A percentile compares a stretch with the other conserved stretches of the same genome.
Conservation (phyloP, 2,329 filamentous ascomycete species). For the Aspergillus costaricaensis region DNA sequence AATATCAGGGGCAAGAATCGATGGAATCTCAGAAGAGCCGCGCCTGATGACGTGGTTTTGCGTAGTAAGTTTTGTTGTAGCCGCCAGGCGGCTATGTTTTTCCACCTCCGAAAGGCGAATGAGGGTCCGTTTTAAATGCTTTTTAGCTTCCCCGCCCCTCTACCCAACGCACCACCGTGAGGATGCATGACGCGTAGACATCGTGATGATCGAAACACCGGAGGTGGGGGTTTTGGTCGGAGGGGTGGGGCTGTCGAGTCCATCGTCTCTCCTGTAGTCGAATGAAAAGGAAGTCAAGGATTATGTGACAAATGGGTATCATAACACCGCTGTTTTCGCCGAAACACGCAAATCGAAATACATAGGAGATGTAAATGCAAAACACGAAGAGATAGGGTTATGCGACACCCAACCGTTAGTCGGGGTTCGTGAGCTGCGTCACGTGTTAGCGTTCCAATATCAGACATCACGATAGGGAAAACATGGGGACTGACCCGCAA, state of each 20-base stretch:
- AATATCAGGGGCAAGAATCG: neutral
- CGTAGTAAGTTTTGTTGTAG: neutral
- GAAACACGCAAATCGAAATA: slow-evolving; percentile 32
- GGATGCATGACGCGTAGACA: slow-evolving; percentile 5
- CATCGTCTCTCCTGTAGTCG: slow-evolving; percentile 11
- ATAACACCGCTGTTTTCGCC: slow-evolving; percentile 39
- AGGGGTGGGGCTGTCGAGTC: slow-evolving; percentile 13
- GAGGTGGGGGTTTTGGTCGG: neutral
- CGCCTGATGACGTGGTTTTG: neutral
- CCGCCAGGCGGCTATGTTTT: neutral
- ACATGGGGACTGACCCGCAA: slow-evolving; percentile 39
- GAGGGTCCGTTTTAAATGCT: neutral
- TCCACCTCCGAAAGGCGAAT: neutral
- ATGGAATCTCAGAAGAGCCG: neutral
- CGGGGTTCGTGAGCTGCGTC: slow-evolving; percentile 38
- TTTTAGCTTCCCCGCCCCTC: neutral
- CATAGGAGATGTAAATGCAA: slow-evolving; percentile 20
- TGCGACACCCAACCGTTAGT: slow-evolving; percentile 25
- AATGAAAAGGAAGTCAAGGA: slow-evolving; percentile 27
- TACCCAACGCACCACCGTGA: neutral
- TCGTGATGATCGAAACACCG: neutral
- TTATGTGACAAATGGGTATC: slow-evolving; percentile 42
- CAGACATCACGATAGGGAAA: neutral
- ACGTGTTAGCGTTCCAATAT: slow-evolving; percentile 19
- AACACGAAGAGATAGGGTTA: slow-evolving; percentile 18